Base-by-base conservation (phyloP, 306 rosid genomes). In the Sphenostylis stenocarpa region DNA sequence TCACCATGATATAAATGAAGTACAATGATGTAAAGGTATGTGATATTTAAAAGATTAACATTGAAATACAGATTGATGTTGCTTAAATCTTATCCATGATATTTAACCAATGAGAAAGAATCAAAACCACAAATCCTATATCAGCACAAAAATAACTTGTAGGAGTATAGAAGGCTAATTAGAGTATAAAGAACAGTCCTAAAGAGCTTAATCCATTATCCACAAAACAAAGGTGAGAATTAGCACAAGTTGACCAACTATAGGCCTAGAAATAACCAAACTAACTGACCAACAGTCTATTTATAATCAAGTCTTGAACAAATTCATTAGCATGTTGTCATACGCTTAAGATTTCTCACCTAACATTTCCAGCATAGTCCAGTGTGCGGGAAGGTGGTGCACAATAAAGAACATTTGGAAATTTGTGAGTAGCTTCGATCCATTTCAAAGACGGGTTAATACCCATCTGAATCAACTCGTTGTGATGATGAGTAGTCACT, bases 371-470 rank as follows among this genome's bases (percentile, higher is more conserved):
- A 1, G 97, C 85, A 72, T 95, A 92, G 36, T 92, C 90, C 1
- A 82, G 31, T 67, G 92, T 70, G 71, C 92, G 75, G 3, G 93
- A 95, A 10, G 99, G 99, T 62, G 99, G 99, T 70, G 97, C 99
- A 79, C 99, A 95, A 82, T 87, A 95, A 62, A 95, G 69, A 44
- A 92, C 90, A 81, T 86, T 80, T 0, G 97, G 91, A 84, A 86
- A 95, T 29, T 80, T 85, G 24, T 80, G 84, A 16, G 76, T 44
- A 62, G 52, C 68, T 73, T 88, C 83, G 5, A 80, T 81, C 87
- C 90, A 96, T 52, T 89, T 89, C 91, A 89, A 85, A 70, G 91
- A 88, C 1, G 97, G 97, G 28, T 83, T 83, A 51, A 95, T 91
- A 57, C 92, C 91, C 85, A 87, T 73, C 61, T 90, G 88, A 71